Conservation (phyloP, 2,329 filamentous ascomycete species). For the Monilinia laxa region DNA sequence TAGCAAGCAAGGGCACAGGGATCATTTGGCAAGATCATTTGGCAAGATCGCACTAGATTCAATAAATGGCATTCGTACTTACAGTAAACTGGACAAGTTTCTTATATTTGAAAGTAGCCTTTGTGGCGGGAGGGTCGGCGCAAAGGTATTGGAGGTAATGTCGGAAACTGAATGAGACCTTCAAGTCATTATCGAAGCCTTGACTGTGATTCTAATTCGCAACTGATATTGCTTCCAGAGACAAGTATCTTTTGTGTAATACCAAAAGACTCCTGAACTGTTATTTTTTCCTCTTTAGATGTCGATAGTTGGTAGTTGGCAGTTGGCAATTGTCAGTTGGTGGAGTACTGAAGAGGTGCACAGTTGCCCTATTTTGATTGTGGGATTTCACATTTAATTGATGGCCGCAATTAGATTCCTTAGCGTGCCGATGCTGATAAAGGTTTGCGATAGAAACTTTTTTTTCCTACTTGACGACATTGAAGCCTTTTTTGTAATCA, state of each 20-base stretch:
- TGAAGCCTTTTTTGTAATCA: background rate
- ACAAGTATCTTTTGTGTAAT: conserved; percentile 5
- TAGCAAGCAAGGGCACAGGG: background rate
- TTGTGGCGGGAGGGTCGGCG: conserved; percentile 32
- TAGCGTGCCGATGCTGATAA: conserved; percentile 10
- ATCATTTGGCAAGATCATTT: background rate
- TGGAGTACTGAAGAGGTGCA: conserved; percentile 7
- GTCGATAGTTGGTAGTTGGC: conserved; percentile 20
- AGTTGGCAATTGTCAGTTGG: conserved; percentile 18
- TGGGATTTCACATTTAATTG: conserved; percentile 15
- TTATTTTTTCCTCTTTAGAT: background rate
- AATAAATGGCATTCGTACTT: background rate
- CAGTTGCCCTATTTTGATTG: conserved; percentile 13
- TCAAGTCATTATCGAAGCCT: conserved; percentile 39
- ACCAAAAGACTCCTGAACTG: conserved; percentile 1
- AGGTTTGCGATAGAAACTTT: background rate
- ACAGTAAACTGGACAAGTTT: conserved; percentile 15
- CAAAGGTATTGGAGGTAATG: conserved; percentile 28
- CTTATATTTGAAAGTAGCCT: conserved; percentile 34
- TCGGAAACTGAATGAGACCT: conserved; percentile 30
- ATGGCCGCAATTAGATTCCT: conserved; percentile 5
- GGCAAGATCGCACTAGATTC: background rate
- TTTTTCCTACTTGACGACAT: conserved; percentile 3
- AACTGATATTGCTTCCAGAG: conserved; percentile 25
- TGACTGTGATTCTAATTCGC: conserved; percentile 18